Conservation (phyloP, 176 grass and related monocot genomes). For the Secale cereale region DNA sequence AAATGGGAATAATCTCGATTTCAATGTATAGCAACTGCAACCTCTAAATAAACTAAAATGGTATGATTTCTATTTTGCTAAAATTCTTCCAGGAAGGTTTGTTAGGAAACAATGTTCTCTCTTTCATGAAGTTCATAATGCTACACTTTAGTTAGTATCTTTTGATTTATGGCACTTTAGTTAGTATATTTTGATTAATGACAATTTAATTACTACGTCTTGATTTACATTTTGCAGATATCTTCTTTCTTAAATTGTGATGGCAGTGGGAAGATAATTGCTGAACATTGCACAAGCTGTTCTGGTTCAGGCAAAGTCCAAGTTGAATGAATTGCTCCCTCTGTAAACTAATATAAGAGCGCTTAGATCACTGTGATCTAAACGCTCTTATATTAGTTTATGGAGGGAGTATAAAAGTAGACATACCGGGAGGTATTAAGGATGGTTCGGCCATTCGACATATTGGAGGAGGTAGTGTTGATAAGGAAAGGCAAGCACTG, state of each 20-base stretch:
- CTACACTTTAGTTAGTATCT: not conserved
- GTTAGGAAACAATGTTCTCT: constrained; percentile 18
- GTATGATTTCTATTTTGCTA: constrained; percentile 86
- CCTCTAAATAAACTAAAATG: constrained; percentile 56
- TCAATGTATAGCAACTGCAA: constrained; percentile 55
- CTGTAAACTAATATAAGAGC: too few relatives aligned
- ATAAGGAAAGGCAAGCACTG: constrained; percentile 61
- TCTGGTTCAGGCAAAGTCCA: constrained; percentile 59
- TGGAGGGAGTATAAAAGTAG: constrained; percentile 49
- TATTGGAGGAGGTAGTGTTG: constrained; percentile 58
- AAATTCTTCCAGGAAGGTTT: constrained; percentile 56
- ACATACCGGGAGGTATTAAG: constrained; percentile 62
- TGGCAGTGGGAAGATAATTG: constrained; percentile 67
- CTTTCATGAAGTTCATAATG: constrained; percentile 1
- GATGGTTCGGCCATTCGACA: constrained; percentile 36
- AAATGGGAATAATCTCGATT: constrained; percentile 56
- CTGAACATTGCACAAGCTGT: constrained; percentile 69
- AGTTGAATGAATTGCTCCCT: constrained; percentile 30
- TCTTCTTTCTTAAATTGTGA: constrained; percentile 82
- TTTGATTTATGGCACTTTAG: not conserved
- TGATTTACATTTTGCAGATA: constrained; percentile 45
- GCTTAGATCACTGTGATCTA: too few relatives aligned
- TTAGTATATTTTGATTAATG: not conserved
- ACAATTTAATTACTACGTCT: not conserved
- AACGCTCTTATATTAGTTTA: too few relatives aligned